phyloP scores from a whole-genome alignment of 176 grass and related monocot genomes.

The Alloteropsis semialata region DNA sequence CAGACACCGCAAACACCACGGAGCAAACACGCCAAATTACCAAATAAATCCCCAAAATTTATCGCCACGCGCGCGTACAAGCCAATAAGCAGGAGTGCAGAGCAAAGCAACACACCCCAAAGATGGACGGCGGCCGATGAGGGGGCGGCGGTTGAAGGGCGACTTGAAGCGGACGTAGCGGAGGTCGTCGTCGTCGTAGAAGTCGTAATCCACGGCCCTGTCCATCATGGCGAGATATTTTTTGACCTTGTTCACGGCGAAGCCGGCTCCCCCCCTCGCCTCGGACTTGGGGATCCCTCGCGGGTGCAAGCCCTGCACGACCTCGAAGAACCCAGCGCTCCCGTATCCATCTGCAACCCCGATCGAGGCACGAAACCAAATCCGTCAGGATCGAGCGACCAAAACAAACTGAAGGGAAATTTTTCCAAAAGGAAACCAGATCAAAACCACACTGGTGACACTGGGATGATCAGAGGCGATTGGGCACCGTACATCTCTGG shows the following conservation, averaged over 20 bases:
- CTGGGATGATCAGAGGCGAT: not conserved
- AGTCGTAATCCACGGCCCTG: constrained; percentile 19
- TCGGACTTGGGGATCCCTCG: constrained; percentile 24
- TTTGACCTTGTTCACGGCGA: constrained; percentile 14
- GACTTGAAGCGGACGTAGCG: constrained; percentile 23
- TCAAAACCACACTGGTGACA: not conserved
- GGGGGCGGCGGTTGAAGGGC: constrained; percentile 27
- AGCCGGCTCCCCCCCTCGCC: constrained; percentile 15
- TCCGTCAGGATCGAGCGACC: not conserved
- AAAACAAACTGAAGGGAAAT: not conserved
- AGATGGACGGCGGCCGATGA: constrained; percentile 18
- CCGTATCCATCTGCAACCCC: constrained; percentile 5
- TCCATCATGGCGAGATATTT: constrained; percentile 11
- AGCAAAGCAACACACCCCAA: not conserved
- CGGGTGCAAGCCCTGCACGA: constrained; percentile 16
- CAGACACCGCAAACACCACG: not conserved
- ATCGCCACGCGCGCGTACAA: not conserved
- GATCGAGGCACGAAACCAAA: not conserved
- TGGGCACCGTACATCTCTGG: not conserved
- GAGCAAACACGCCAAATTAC: not conserved
- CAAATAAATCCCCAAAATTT: not conserved
- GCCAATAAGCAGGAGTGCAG: not conserved
- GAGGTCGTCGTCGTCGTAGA: constrained; percentile 15
- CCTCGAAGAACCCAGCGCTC: not conserved
- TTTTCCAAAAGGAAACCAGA: not conserved